Conservation (phyloP, 768 basidiomycete species). For the Leccinum boreale region DNA sequence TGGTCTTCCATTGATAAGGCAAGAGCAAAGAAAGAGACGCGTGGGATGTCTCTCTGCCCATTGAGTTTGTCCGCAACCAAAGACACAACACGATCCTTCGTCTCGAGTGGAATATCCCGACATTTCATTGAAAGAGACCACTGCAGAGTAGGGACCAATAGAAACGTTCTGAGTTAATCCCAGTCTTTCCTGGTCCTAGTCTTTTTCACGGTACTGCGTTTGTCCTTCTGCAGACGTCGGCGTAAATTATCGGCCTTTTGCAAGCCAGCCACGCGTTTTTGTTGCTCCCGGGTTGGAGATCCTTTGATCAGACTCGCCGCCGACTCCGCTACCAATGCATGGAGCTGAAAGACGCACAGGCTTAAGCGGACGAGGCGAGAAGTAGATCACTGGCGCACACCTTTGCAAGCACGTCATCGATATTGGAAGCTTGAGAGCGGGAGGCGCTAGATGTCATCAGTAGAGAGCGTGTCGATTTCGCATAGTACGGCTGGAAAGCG, state of each 20-base stretch:
- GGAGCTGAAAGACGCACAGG: slow-evolving; percentile 19
- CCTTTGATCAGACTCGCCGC: slow-evolving; percentile 24
- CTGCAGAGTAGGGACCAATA: neutral
- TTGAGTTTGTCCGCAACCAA: neutral
- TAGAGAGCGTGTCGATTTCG: slow-evolving; percentile 64
- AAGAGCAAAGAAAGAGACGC: neutral
- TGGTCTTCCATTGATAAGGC: neutral
- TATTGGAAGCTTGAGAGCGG: slow-evolving; percentile 76
- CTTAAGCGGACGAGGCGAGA: neutral
- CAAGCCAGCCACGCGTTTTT: slow-evolving; percentile 21
- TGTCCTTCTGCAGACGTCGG: slow-evolving; percentile 26
- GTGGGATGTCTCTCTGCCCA: neutral
- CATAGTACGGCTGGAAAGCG: slow-evolving; percentile 53
- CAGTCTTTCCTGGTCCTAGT: slow-evolving; percentile 28
- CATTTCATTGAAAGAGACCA: neutral
- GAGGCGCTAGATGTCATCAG: slow-evolving; percentile 65
- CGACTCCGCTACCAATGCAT: slow-evolving; percentile 21
- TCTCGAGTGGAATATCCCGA: neutral
- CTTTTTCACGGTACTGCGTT: slow-evolving; percentile 23
- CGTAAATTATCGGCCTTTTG: slow-evolving; percentile 20
- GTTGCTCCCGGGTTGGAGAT: slow-evolving; percentile 25
- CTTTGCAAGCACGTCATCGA: slow-evolving; percentile 69
- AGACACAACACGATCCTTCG: neutral
- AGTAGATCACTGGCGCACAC: slow-evolving; percentile 29
- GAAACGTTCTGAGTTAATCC: slow-evolving; percentile 12